Evolutionary conservation across 139 green algal species (phyloP).

Genomic region (Volvox reticuliferus): DNA sequence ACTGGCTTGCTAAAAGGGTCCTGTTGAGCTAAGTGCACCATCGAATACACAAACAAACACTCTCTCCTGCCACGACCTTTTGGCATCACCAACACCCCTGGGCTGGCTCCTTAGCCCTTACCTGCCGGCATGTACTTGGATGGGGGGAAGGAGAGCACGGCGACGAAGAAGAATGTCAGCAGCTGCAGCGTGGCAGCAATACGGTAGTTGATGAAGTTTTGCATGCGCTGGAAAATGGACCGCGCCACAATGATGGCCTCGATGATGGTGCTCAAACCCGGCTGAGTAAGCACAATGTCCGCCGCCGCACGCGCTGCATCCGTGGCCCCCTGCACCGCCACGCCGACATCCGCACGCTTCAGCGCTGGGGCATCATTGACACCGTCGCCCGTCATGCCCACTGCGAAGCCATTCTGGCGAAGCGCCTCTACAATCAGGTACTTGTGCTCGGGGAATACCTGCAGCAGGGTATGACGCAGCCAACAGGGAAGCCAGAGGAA

Average conservation of each 20-base stretch:
- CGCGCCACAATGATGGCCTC: constrained; percentile 80
- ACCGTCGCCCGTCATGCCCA: constrained; percentile 98
- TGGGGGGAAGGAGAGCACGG: constrained; percentile 82
- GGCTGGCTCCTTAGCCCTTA: background rate
- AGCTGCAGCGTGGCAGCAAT: constrained; percentile 65
- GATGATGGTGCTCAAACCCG: constrained; percentile 84
- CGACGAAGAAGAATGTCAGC: constrained; percentile 89
- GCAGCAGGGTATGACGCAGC: background rate
- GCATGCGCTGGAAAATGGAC: constrained; percentile 90
- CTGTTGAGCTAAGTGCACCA: too few relatives aligned
- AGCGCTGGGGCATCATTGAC: constrained; percentile 99
- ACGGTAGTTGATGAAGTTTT: constrained; percentile 91
- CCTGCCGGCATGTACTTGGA: constrained; percentile 58
- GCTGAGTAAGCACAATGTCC: constrained; percentile 91
- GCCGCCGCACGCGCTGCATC: constrained; percentile 89
- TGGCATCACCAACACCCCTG: background rate
- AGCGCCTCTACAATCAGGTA: constrained; percentile 87
- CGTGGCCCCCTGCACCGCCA: constrained; percentile 95
- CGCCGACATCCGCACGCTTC: constrained; percentile 98
- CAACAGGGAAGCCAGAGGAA: too few relatives aligned
- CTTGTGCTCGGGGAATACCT: constrained; percentile 84
- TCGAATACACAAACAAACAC: too few relatives aligned
- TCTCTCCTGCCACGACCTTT: too few relatives aligned
- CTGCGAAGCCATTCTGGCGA: constrained; percentile 72
- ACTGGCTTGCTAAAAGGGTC: too few relatives aligned